phyloP scores from a whole-genome alignment of 805 yeast genomes.

The Candida methanosorbosa region DNA sequence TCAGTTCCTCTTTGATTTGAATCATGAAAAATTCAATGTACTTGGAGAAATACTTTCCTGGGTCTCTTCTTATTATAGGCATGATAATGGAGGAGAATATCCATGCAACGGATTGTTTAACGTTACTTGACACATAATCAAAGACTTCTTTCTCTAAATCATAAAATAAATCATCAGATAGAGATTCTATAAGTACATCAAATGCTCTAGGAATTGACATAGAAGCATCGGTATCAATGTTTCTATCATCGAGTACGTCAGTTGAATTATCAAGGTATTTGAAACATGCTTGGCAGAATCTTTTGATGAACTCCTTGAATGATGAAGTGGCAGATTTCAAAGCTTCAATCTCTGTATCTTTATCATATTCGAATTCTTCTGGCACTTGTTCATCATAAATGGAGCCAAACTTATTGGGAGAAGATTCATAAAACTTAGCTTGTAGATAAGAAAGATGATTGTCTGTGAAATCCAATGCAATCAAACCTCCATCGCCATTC shows the following conservation, averaged over 20 bases:
- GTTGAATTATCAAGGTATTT: conserved; percentile 62
- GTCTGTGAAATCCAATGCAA: conserved; percentile 50
- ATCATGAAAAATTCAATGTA: conserved; percentile 37
- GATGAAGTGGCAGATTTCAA: conserved; percentile 65
- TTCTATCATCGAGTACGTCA: conserved; percentile 41
- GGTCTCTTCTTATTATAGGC: conserved; percentile 58
- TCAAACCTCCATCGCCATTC: conserved; percentile 26
- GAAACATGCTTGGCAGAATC: conserved; percentile 52
- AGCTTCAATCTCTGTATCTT: conserved; percentile 42
- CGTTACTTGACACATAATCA: conserved; percentile 52
- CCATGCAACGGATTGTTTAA: conserved; percentile 52
- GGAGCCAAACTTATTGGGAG: conserved; percentile 15
- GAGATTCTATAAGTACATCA: conserved; percentile 46
- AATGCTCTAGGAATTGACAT: conserved; percentile 27
- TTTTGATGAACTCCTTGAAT: conserved; percentile 50
- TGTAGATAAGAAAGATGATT: conserved; percentile 53
- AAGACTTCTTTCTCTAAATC: conserved; percentile 38
- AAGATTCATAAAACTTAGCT: conserved; percentile 25
- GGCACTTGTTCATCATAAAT: conserved; percentile 13
- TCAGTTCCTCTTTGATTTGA: conserved; percentile 59
- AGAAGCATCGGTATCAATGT: conserved; percentile 41
- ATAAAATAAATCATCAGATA: conserved; percentile 47
- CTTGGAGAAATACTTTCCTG: conserved; percentile 34
- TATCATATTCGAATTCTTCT: conserved; percentile 30
- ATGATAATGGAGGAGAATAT: conserved; percentile 68